These are phyloP conservation scores for Berberis vulgaris DNA, from an alignment of 164 flowering plant species.

Conservation along the genomic window DNA sequence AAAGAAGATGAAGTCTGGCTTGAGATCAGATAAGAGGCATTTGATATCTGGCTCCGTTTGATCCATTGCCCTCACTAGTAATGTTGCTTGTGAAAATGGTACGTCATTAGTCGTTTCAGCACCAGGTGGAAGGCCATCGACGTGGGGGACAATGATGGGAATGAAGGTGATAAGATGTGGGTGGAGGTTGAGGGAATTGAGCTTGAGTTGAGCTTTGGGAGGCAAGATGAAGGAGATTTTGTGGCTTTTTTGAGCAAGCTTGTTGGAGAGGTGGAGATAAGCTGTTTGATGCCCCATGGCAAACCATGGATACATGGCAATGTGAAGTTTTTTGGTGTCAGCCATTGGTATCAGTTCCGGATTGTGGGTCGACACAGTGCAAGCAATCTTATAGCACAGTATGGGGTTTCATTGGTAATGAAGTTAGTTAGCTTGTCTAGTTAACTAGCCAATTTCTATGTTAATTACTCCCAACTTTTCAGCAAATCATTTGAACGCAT, in stretches of 20 bases:
- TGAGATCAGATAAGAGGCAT: not conserved
- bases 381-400: too few relatives aligned
- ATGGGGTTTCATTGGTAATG: too few relatives aligned
- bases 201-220: not conserved
- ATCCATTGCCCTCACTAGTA: not conserved
- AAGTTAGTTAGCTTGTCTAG: too few relatives aligned
- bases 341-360: not conserved
- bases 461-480: too few relatives aligned
- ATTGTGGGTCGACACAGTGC: not conserved
- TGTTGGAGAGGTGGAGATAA: constrained; percentile 4
- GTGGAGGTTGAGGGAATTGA: not conserved
- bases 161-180: constrained; percentile 13
- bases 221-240: constrained; percentile 5
- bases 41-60: not conserved
- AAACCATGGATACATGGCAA: constrained; percentile 8
- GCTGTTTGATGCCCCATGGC: constrained; percentile 2
- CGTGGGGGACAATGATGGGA: not conserved
- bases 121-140: not conserved
- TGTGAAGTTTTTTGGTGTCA: not conserved
- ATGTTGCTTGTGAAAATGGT: not conserved
- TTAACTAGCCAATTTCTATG: too few relatives aligned
- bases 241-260: not conserved
- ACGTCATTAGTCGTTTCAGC: not conserved
- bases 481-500: too few relatives aligned
- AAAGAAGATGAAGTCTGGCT: not conserved